Conservation (phyloP, 2,329 filamentous ascomycete species). For the Cryphonectria radicalis region DNA sequence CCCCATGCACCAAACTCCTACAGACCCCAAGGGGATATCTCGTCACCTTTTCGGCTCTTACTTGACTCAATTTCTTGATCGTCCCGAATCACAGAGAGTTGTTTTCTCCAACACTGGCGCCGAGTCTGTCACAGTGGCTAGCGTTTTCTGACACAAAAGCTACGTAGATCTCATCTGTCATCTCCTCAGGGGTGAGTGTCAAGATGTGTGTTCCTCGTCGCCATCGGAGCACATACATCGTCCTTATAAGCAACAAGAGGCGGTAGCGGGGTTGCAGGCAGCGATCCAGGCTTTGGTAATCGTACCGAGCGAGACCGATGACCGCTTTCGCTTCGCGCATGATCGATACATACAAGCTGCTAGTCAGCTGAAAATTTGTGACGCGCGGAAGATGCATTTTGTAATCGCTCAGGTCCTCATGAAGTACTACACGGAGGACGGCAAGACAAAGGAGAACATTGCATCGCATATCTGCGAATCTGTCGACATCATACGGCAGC, state of each 20-base stretch:
- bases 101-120: background rate
- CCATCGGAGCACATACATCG: conserved; percentile 44
- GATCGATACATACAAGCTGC: conserved; percentile 84
- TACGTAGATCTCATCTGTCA: conserved; percentile 65
- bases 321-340: conserved; percentile 85
- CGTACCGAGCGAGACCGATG: conserved; percentile 80
- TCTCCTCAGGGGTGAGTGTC: conserved; percentile 76
- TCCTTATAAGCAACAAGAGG: conserved; percentile 66
- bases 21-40: background rate
- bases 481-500: conserved; percentile 72
- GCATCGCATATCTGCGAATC: conserved; percentile 83
- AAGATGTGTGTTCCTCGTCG: conserved; percentile 46
- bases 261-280: conserved; percentile 78
- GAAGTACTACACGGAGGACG: conserved; percentile 67
- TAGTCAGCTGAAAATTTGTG: conserved; percentile 69
- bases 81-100: background rate
- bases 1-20: background rate
- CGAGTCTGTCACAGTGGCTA: background rate
- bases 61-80: background rate
- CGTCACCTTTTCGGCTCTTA: background rate
- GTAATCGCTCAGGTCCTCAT: conserved; percentile 82
- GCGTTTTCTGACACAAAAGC: background rate
- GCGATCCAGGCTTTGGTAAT: conserved; percentile 81
- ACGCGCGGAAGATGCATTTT: conserved; percentile 83
- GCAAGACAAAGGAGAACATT: conserved; percentile 69